Base-by-base conservation (phyloP, 768 basidiomycete genomes). In the Cystobasidium ongulense region DNA sequence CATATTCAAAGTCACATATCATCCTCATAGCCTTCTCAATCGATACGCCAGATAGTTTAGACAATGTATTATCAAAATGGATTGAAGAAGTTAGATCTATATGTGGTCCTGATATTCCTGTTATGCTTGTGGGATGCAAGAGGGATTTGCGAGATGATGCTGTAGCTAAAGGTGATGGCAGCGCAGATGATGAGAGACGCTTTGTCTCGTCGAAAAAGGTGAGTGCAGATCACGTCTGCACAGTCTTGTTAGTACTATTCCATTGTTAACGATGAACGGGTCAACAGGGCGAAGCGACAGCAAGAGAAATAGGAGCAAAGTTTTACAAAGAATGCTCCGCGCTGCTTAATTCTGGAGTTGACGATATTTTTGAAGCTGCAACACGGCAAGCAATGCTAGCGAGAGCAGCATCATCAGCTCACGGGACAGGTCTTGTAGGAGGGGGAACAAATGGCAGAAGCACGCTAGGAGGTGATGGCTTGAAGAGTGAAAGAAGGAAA, bases 11-110 rank as follows among this genome's bases (percentile, higher is more conserved):
- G 84, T 96, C 95, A 74, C 96, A 99, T 82, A 91, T 99, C 79
- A 96, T 99, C 80, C 87, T 99, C 76, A 98, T 99, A 80, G 94
- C 94, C 54, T 99, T 94, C 81, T 87, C 92, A 63, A 88, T 98
- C 78, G 95, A 97, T 82, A 92, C 92, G 41, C 92, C 92, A 27
- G 96, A 98, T 83, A 95, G 92, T 43, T 84, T 98, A 73, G 94
- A 98, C 77, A 97, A 98, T 83, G 95, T 98, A 25, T 86, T 88
- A 25, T 88, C 88, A 76, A 98, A 98, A 92, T 98, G 96, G 96
- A 96, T 92, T 81, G 92, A 95, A 81, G 96, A 98, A 84, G 96
- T 98, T 15, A 88, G 94, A 72, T 88, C 85, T n/a, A 94, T 97
- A 79, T 98, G 96, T 81, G 96, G 96, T 0, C 85, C 89, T 38